Evolutionary conservation across 2,329 filamentous ascomycete genomes (phyloP).

Genomic region (Aspergillus ochraceus): DNA sequence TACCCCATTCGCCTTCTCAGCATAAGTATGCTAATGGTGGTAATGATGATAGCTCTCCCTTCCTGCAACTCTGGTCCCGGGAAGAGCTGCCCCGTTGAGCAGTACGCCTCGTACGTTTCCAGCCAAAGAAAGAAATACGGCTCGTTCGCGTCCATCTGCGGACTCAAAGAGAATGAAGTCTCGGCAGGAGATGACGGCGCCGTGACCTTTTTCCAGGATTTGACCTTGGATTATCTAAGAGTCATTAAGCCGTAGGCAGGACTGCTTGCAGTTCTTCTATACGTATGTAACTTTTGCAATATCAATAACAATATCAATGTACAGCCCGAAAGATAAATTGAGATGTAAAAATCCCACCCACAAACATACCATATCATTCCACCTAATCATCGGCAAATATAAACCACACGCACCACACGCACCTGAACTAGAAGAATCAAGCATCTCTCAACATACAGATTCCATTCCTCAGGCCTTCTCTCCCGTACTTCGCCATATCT

Average conservation of each 20-base stretch:
- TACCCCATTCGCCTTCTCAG: background rate
- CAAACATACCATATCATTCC: no score
- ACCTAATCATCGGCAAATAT: no score
- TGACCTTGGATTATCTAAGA: conserved; percentile 28
- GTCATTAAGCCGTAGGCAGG: conserved; percentile 27
- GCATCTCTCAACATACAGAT: background rate
- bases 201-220: conserved; percentile 31
- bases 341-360: no score
- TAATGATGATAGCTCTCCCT: conserved; percentile 40
- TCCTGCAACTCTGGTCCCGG: conserved; percentile 59
- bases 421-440: background rate
- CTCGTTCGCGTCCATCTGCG: conserved; percentile 43
- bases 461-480: background rate
- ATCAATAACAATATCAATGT: no score
- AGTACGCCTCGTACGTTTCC: conserved; percentile 48
- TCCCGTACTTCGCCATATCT: conserved; percentile 1
- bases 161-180: conserved; percentile 17
- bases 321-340: no score
- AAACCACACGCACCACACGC: no score
- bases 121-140: conserved; percentile 51
- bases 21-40: no score
- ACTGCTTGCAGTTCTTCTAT: no score
- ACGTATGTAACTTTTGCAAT: no score
- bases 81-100: conserved; percentile 50
- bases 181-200: conserved; percentile 19